Evolutionary conservation across 768 basidiomycete species (phyloP).

Genomic region (Lentinula boryana): DNA sequence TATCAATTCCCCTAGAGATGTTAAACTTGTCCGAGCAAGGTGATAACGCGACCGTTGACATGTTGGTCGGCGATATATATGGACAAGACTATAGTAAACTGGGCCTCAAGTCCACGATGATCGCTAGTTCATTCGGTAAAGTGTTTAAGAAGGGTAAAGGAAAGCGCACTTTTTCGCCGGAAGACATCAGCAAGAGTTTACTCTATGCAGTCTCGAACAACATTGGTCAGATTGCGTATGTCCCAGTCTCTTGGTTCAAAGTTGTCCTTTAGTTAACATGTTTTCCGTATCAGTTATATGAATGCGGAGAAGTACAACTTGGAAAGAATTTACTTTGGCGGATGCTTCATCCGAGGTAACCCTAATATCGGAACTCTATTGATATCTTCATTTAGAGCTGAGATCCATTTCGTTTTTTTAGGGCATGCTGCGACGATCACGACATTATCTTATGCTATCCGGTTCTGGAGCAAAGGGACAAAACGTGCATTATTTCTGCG

Average conservation of each 20-base stretch:
- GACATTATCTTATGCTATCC: conserved; percentile 96
- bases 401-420: conserved; percentile 22
- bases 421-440: conserved; percentile 97
- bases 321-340: conserved; percentile 97
- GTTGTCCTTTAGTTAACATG: not conserved
- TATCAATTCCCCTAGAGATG: conserved; percentile 66
- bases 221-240: conserved; percentile 99
- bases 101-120: conserved; percentile 95
- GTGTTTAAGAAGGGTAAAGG: conserved; percentile 88
- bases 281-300: conserved; percentile 69
- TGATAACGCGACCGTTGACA: conserved; percentile 91
- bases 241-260: conserved; percentile 15
- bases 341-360: conserved; percentile 94
- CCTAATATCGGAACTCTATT: conserved; percentile 1
- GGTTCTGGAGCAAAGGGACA: conserved; percentile 98
- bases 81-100: conserved; percentile 95
- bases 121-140: conserved; percentile 97
- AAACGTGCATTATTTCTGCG: conserved; percentile 95
- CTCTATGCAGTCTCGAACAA: conserved; percentile 98
- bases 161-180: conserved; percentile 75
- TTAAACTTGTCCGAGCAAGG: conserved; percentile 88
- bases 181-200: conserved; percentile 92
- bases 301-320: conserved; percentile 98
- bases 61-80: conserved; percentile 99
- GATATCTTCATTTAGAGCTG: conserved; percentile 10